Evolutionary conservation across 1,139 yeast genomes (phyloP).

Genomic region (Diutina mesorugosa): DNA sequence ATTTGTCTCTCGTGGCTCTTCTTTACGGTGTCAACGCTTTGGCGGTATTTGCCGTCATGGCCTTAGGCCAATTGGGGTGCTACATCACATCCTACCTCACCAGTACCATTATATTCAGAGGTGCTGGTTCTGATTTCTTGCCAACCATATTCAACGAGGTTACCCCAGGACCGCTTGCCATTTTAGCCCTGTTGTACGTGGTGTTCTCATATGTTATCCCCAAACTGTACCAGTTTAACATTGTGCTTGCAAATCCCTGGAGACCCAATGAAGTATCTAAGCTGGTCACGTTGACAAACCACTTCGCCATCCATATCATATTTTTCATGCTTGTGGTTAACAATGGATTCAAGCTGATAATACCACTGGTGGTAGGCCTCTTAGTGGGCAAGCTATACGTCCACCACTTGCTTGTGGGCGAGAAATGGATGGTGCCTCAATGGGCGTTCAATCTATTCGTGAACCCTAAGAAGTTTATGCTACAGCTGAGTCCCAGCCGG

Average conservation of each 20-base stretch:
- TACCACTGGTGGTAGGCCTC: slow-evolving; percentile 46
- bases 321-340: slow-evolving; percentile 38
- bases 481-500: slow-evolving; percentile 6
- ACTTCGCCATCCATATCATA: slow-evolving; percentile 40
- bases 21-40: slow-evolving; percentile 23
- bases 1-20: slow-evolving; percentile 23
- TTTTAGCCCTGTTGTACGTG: slow-evolving; percentile 45
- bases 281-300: slow-evolving; percentile 38
- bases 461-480: slow-evolving; percentile 10
- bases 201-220: slow-evolving; percentile 50
- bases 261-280: slow-evolving; percentile 9
- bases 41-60: slow-evolving; percentile 21
- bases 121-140: slow-evolving; percentile 9
- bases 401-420: slow-evolving; percentile 49
- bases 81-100: slow-evolving; percentile 7
- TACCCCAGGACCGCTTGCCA: slow-evolving; percentile 51
- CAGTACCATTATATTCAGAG: slow-evolving; percentile 8
- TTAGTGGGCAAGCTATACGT: slow-evolving; percentile 43
- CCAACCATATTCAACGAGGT: slow-evolving; percentile 22
- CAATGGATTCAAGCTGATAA: slow-evolving; percentile 38
- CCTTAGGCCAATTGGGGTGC: slow-evolving; percentile 19
- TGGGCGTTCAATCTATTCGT: slow-evolving; percentile 9
- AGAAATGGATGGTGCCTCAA: slow-evolving; percentile 35
- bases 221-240: slow-evolving; percentile 42
- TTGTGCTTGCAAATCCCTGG: slow-evolving; percentile 17